phyloP scores from a whole-genome alignment of 352 stramenopile genomes.

The Phytopythium chamaehyphon region DNA sequence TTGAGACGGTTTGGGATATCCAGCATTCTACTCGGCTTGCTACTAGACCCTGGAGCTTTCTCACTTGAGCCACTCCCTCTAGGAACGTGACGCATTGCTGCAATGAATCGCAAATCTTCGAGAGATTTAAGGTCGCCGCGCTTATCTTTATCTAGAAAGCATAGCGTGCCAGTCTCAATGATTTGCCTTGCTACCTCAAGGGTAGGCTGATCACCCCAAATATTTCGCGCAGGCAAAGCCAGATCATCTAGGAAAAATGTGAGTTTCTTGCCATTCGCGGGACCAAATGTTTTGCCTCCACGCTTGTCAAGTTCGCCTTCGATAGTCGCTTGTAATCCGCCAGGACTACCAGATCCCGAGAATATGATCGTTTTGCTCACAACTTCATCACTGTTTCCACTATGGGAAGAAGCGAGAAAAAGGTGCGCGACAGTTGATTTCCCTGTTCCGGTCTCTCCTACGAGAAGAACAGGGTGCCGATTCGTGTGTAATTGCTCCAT shows the following conservation, averaged over 20 bases:
- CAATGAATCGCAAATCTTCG: conserved; percentile 64
- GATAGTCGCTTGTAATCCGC: conserved; percentile 75
- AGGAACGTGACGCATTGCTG: conserved; percentile 53
- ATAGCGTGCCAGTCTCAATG: conserved; percentile 59
- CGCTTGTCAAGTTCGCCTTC: conserved; percentile 76
- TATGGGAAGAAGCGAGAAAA: conserved; percentile 47
- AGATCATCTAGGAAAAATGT: conserved; percentile 83
- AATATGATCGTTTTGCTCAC: conserved; percentile 88
- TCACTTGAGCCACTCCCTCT: conserved; percentile 36
- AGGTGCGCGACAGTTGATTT: conserved; percentile 84
- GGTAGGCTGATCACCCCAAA: conserved; percentile 73
- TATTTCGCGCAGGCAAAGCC: conserved; percentile 58
- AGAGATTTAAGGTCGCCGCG: conserved; percentile 74
- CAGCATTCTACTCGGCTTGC: conserved; percentile 13
- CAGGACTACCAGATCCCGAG: conserved; percentile 71
- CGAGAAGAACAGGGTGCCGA: conserved; percentile 71
- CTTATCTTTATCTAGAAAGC: conserved; percentile 85
- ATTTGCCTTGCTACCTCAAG: conserved; percentile 74
- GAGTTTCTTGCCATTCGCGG: conserved; percentile 62
- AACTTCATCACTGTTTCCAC: conserved; percentile 24
- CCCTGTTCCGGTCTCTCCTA: conserved; percentile 80
- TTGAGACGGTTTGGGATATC: conserved; percentile 89
- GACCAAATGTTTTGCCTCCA: conserved; percentile 76
- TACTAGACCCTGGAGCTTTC: neutral
- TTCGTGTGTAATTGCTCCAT: conserved; percentile 54